Conservation (phyloP, 176 grass and related monocot genomes). For the Urochloa ruziziensis region DNA sequence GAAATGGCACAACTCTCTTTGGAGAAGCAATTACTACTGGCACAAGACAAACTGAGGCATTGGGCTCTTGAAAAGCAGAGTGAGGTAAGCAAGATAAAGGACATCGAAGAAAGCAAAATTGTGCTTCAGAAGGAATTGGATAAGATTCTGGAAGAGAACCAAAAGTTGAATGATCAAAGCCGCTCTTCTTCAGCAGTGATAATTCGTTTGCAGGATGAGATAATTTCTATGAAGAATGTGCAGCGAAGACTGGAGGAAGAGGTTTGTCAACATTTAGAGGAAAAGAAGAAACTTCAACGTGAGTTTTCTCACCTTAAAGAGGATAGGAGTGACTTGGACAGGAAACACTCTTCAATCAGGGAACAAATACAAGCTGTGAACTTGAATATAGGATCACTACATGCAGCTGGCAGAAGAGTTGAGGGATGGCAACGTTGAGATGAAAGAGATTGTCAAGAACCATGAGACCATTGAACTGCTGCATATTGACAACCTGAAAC, state of each 20-base stretch:
- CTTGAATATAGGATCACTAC: slow-evolving; percentile 66
- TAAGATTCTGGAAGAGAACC: slow-evolving; percentile 50
- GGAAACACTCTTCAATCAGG: slow-evolving; percentile 58
- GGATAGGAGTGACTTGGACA: slow-evolving; percentile 62
- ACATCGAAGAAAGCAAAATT: slow-evolving; percentile 38
- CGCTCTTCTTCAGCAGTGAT: slow-evolving; percentile 61
- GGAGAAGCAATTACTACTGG: slow-evolving; percentile 52
- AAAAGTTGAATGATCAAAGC: slow-evolving; percentile 52
- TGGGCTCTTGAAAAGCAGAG: slow-evolving; percentile 60
- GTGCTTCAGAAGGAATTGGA: slow-evolving; percentile 49
- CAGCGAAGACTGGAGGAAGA: slow-evolving; percentile 64
- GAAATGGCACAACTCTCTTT: slow-evolving; percentile 70
- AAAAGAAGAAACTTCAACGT: slow-evolving; percentile 65
- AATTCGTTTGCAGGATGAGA: slow-evolving; percentile 83
- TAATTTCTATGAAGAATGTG: slow-evolving; percentile 66
- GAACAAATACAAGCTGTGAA: slow-evolving; percentile 72
- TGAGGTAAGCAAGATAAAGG: slow-evolving; percentile 40
- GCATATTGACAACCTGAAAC: slow-evolving; percentile 53
- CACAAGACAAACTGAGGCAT: slow-evolving; percentile 66
- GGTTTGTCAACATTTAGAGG: slow-evolving; percentile 45
- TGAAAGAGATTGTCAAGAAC: slow-evolving; percentile 76
- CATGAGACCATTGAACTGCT: slow-evolving; percentile 52
- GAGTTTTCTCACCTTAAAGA: slow-evolving; percentile 69
- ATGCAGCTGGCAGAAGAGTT: slow-evolving; percentile 62
- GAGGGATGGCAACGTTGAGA: slow-evolving; percentile 70